A percentile compares a stretch with the other conserved stretches of the same genome.
Evolutionary conservation across 139 green algal genomes (phyloP).

Genomic region (Chlorella sp.): DNA sequence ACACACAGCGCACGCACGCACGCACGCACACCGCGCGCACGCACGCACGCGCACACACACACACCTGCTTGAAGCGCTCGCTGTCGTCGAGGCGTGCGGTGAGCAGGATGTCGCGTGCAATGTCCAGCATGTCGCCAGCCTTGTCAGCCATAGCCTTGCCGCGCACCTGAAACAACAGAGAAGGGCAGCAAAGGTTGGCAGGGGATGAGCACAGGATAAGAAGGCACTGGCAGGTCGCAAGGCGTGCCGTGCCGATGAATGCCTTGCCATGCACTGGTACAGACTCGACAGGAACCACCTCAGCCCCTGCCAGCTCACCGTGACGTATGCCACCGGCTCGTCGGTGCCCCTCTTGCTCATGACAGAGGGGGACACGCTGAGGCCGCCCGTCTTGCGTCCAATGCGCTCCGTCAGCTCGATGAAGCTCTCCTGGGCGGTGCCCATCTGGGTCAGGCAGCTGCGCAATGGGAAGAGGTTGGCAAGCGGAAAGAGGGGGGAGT

Average conservation of each 20-base stretch:
- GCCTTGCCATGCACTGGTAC: too few species aligned
- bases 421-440: conserved; percentile 88
- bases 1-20: too few species aligned
- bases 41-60: background rate
- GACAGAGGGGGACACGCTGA: conserved; percentile 92
- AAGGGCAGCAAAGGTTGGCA: too few species aligned
- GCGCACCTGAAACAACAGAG: background rate
- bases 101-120: conserved; percentile 88
- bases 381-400: conserved; percentile 95
- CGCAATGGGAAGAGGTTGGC: conserved; percentile 26
- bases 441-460: conserved; percentile 88
- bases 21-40: too few species aligned
- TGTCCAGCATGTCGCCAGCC: conserved; percentile 85
- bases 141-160: conserved; percentile 90
- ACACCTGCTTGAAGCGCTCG: conserved; percentile 85
- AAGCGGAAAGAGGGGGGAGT: too few species aligned
- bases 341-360: conserved; percentile 56
- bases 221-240: background rate
- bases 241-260: too few species aligned
- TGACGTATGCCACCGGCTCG: conserved; percentile 83
- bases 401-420: conserved; percentile 97
- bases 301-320: conserved; percentile 55
- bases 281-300: too few species aligned
- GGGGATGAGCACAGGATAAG: background rate
- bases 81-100: conserved; percentile 88